Percentiles rank a stretch among this genome's conserved stretches.
phyloP scores from a whole-genome alignment of 306 rosid genomes.

The Acacia crassicarpa region DNA sequence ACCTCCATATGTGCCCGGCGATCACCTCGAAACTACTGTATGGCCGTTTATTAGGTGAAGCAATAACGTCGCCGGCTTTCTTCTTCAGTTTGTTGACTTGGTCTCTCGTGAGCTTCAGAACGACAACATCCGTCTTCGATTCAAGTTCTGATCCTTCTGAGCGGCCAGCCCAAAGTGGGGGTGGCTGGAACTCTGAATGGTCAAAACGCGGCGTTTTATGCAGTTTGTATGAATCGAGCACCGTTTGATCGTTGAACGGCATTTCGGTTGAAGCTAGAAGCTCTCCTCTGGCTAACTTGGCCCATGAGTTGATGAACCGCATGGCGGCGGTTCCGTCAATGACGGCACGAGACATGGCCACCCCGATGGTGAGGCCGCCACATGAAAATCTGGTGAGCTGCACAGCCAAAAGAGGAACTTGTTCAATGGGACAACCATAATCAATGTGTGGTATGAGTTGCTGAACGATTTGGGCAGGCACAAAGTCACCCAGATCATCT shows the following conservation, averaged over 20 bases:
- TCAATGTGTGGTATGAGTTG: slow-evolving; percentile 38
- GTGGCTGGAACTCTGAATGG: slow-evolving; percentile 13
- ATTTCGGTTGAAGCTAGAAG: background rate
- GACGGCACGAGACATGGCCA: slow-evolving; percentile 16
- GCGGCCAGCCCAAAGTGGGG: background rate
- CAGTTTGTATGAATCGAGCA: background rate
- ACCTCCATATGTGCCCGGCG: slow-evolving; percentile 41
- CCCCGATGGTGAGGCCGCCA: slow-evolving; percentile 29
- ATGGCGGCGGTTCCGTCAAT: slow-evolving; percentile 30
- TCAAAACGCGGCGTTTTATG: background rate
- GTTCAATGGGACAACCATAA: slow-evolving; percentile 26
- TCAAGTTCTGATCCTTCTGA: background rate
- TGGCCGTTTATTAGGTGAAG: background rate
- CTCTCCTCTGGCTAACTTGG: slow-evolving; percentile 33
- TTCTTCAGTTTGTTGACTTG: slow-evolving; percentile 16
- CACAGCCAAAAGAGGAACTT: slow-evolving; percentile 27
- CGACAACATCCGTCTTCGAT: background rate
- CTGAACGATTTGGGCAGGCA: slow-evolving; percentile 26
- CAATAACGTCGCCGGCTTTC: background rate
- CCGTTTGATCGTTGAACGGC: background rate
- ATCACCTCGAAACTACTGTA: slow-evolving; percentile 42
- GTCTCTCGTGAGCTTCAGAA: background rate
- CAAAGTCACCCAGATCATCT: slow-evolving; percentile 41
- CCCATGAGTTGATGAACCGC: slow-evolving; percentile 39
- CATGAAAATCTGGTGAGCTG: slow-evolving; percentile 36